These are phyloP conservation scores for Sechiopsis laciniata DNA, from an alignment of 306 rosid genomes.

Conservation along the genomic window DNA sequence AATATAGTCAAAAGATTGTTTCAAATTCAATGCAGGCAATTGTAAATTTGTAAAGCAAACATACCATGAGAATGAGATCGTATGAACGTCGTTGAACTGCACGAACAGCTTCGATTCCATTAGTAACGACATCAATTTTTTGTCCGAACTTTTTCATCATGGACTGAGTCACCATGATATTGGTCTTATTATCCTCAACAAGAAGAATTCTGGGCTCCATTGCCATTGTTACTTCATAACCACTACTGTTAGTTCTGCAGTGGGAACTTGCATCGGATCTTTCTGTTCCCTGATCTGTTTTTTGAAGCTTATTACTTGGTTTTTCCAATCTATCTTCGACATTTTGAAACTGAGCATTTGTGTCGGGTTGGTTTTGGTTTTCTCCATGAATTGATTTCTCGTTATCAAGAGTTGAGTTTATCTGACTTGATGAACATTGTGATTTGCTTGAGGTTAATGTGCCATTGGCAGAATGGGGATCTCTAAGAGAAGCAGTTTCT, in stretches of 20 bases:
- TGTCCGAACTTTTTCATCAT: slow-evolving; percentile 93
- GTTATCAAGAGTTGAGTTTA: slow-evolving; percentile 25
- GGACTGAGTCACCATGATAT: slow-evolving; percentile 78
- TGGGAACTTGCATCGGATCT: slow-evolving; percentile 34
- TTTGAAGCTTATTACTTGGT: slow-evolving; percentile 28
- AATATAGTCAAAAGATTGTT: neutral
- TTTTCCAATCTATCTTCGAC: slow-evolving; percentile 25
- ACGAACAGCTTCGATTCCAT: slow-evolving; percentile 75
- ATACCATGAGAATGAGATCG: slow-evolving; percentile 76
- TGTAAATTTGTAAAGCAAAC: slow-evolving; percentile 9
- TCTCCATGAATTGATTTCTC: slow-evolving; percentile 27
- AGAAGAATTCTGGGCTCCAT: slow-evolving; percentile 68
- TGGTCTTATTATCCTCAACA: slow-evolving; percentile 89
- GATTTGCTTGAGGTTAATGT: slow-evolving; percentile 34
- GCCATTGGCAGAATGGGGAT: slow-evolving; percentile 35
- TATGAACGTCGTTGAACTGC: slow-evolving; percentile 60
- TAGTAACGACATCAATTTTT: slow-evolving; percentile 66
- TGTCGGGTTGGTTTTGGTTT: slow-evolving; percentile 28
- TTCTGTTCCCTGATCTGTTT: slow-evolving; percentile 33
- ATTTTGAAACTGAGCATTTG: slow-evolving; percentile 26
- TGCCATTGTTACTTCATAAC: slow-evolving; percentile 31
- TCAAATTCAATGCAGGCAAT: no score
- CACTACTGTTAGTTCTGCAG: slow-evolving; percentile 25
- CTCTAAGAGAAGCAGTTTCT: slow-evolving; percentile 37
- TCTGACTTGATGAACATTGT: slow-evolving; percentile 34